Evolutionary conservation across 2,329 filamentous ascomycete species (phyloP), one percentile per base, ranked within the genome.

Genomic region (Onygenales sp.): DNA sequence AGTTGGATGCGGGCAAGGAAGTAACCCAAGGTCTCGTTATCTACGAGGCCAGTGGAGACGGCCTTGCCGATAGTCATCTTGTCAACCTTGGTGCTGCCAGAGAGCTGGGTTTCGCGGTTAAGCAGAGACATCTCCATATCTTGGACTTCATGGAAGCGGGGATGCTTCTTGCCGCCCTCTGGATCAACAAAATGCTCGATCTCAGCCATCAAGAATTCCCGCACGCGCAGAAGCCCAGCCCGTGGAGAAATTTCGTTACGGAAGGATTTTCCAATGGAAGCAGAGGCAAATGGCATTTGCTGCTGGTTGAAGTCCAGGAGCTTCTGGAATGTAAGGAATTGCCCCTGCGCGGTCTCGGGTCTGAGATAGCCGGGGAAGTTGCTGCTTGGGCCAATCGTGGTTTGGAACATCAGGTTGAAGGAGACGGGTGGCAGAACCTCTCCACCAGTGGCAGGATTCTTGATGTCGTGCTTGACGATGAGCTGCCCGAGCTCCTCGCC

Each of bases 381-480:
- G 71, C 87, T 87, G 75, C 88, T 94, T 54, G 92, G 91, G 57
- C 93, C 93, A 67, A 98, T 97, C 38, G 87, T 79, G 43, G 92
- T 96, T 72, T 92, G 86, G 79, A 97, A 98, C 93, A 98, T 98
- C 66, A 98, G 84, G 75, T 98, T 98, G 82, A 97, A 96, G 43
- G 89, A 79, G 50, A 95, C 86, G 3, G 93, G 93, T 33, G 87
- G 85, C 32, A 83, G 81, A 39, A 94, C 84, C 62, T 87, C 81
- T 57, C 83, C 81, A 61, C 84, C 86, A 61, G 87, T 95, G 50
- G 80, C 79, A 32, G 92, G 91, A 73, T 95, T 95, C 74, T 83
- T 87, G 71, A 98, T 86, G 60, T 95, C 84, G 72, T 93, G 87
- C 76, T 95, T 95, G 67, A 80, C 82, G 76, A 98, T 96, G 55